Conservation (phyloP, 139 green algal species). For the Chlorella vulgaris region DNA sequence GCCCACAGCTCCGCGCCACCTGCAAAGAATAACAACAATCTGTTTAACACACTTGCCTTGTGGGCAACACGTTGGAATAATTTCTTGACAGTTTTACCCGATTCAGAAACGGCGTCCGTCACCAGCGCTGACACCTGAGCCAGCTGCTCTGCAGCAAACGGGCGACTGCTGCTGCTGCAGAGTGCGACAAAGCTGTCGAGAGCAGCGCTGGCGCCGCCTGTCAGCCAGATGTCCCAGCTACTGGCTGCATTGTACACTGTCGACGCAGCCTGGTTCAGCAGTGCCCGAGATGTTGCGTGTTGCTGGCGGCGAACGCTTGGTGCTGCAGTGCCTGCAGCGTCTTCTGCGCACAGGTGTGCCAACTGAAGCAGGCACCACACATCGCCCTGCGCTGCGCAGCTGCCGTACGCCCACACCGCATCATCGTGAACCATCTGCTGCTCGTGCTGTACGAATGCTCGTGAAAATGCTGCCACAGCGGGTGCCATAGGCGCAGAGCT, state of each 20-base stretch:
- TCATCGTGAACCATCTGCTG: background rate
- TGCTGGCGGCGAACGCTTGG: background rate
- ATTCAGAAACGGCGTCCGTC: background rate
- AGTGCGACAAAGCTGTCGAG: constrained; percentile 24
- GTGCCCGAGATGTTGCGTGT: background rate
- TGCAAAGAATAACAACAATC: too few relatives aligned
- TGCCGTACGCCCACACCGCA: background rate
- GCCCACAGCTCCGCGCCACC: constrained; percentile 14
- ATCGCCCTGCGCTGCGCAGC: background rate
- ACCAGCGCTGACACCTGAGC: background rate
- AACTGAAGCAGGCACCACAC: constrained; percentile 23
- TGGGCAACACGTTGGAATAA: too few relatives aligned
- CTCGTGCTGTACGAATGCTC: background rate
- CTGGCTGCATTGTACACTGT: background rate
- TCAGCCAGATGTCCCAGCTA: constrained; percentile 3
- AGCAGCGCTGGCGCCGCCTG: constrained; percentile 3
- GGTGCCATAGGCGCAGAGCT: background rate
- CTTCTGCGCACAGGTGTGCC: background rate
- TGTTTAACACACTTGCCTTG: too few relatives aligned
- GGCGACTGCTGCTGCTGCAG: background rate
- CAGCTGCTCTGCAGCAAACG: background rate
- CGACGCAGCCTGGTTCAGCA: background rate
- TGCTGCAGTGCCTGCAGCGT: background rate
- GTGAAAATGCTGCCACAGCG: background rate
- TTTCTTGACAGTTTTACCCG: too few relatives aligned